These are phyloP conservation scores for Geranomyces variabilis DNA, from an alignment of 192 early-diverging fungal genomes.

Conservation along the genomic window DNA sequence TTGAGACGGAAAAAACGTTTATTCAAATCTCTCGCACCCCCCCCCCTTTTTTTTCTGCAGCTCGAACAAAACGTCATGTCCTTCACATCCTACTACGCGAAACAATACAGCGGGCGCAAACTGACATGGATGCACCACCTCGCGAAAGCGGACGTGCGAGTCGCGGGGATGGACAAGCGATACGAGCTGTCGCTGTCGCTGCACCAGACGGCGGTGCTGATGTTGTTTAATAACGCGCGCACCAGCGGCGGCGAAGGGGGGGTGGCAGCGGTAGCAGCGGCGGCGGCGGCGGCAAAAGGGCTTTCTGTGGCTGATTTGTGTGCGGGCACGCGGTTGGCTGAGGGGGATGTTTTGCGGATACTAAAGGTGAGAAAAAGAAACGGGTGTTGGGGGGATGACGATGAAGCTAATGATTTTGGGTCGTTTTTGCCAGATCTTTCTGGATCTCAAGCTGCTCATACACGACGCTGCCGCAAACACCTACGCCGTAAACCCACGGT, in stretches of 20 bases:
- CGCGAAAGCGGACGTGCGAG: slow-evolving; percentile 68
- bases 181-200: slow-evolving; percentile 80
- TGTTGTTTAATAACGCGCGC: slow-evolving; percentile 80
- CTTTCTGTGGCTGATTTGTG: slow-evolving; percentile 58
- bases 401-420: neutral
- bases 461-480: neutral
- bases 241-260: too few species aligned
- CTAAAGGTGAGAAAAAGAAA: slow-evolving; percentile 53
- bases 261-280: too few species aligned
- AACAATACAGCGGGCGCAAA: slow-evolving; percentile 73
- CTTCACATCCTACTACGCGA: slow-evolving; percentile 75
- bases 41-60: slow-evolving; percentile 31
- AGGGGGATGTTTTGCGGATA: slow-evolving; percentile 58
- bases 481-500: slow-evolving; percentile 51
- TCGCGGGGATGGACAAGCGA: slow-evolving; percentile 69
- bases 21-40: neutral
- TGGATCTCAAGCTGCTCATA: slow-evolving; percentile 57
- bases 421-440: slow-evolving; percentile 45
- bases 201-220: slow-evolving; percentile 69
- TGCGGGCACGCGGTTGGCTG: slow-evolving; percentile 56
- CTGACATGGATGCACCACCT: slow-evolving; percentile 83
- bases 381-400: neutral
- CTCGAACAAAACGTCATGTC: slow-evolving; percentile 68
- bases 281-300: slow-evolving; percentile 25
- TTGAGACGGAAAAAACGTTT: too few species aligned